Conservation (phyloP, 2,329 filamentous ascomycete genomes). For the Cladosporium sp. region DNA sequence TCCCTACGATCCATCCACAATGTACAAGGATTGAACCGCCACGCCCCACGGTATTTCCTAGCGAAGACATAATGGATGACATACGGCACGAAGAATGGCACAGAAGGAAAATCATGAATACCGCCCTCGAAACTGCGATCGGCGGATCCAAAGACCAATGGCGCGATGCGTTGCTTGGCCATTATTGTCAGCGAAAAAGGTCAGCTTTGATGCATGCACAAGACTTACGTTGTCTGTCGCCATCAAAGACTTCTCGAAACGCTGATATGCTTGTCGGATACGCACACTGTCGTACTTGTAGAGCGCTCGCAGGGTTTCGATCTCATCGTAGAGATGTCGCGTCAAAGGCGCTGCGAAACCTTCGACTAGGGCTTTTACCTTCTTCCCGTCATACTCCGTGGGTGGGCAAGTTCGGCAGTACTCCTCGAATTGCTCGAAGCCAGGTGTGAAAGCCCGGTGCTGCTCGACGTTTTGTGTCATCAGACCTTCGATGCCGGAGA, state of each 20-base stretch:
- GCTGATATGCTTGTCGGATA: slow-evolving; percentile 30
- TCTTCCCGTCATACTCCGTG: slow-evolving; percentile 28
- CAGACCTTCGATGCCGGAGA: slow-evolving; percentile 32
- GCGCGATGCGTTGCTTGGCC: slow-evolving; percentile 35
- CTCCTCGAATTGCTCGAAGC: slow-evolving; percentile 31
- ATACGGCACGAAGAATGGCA: slow-evolving; percentile 40
- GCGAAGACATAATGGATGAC: slow-evolving; percentile 38
- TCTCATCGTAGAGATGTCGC: slow-evolving; percentile 31
- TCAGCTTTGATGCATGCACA: neutral
- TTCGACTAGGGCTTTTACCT: slow-evolving; percentile 27
- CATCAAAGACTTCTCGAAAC: slow-evolving; percentile 35
- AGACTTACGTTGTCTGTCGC: slow-evolving; percentile 33
- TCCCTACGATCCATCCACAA: slow-evolving; percentile 35
- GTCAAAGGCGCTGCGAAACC: slow-evolving; percentile 30
- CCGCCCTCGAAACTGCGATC: slow-evolving; percentile 39
- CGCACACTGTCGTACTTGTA: slow-evolving; percentile 26
- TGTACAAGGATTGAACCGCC: slow-evolving; percentile 40
- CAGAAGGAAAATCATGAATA: slow-evolving; percentile 35
- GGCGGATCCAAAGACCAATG: slow-evolving; percentile 39
- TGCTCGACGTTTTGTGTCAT: slow-evolving; percentile 38
- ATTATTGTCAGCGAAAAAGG: neutral
- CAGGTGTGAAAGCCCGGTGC: slow-evolving; percentile 34
- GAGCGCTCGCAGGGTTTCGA: slow-evolving; percentile 27
- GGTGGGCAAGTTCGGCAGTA: slow-evolving; percentile 29
- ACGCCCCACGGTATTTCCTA: slow-evolving; percentile 34